A percentile compares a stretch with the other conserved stretches of the same genome.
Evolutionary conservation across 352 stramenopile genomes (phyloP).

Genomic region (Peronospora farinosa): DNA sequence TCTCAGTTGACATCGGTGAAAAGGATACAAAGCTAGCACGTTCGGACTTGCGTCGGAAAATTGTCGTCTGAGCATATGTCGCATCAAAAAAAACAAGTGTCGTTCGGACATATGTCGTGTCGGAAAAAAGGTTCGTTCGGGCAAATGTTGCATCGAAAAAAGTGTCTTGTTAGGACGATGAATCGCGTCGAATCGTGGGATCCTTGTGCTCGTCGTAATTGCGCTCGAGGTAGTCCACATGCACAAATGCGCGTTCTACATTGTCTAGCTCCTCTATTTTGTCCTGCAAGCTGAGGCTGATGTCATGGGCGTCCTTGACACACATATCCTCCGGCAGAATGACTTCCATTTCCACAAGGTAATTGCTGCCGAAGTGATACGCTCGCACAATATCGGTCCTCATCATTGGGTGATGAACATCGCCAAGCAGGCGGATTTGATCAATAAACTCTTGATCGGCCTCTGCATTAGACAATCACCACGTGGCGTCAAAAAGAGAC

Average conservation of each 20-base stretch:
- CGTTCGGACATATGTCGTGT: too few relatives aligned
- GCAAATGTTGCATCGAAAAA: not conserved
- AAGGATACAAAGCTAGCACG: too few relatives aligned
- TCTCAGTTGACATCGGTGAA: too few relatives aligned
- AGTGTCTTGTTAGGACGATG: constrained; percentile 9
- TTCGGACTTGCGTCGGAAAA: too few relatives aligned
- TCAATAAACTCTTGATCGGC: constrained; percentile 91
- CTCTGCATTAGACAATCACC: constrained; percentile 36
- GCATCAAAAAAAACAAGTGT: too few relatives aligned
- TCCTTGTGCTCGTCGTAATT: constrained; percentile 89
- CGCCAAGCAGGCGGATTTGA: constrained; percentile 83
- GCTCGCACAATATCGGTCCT: constrained; percentile 89
- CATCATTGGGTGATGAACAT: constrained; percentile 85
- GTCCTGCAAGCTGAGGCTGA: constrained; percentile 93
- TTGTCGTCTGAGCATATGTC: too few relatives aligned
- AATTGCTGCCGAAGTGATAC: constrained; percentile 97
- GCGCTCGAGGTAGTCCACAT: constrained; percentile 93
- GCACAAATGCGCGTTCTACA: constrained; percentile 96
- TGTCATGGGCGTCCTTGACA: constrained; percentile 92
- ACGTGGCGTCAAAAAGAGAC: constrained; percentile 1
- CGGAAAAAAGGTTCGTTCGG: too few relatives aligned
- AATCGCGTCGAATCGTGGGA: constrained; percentile 57
- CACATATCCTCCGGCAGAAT: constrained; percentile 86
- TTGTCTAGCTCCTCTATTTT: constrained; percentile 93
- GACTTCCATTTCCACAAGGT: constrained; percentile 86